A percentile compares a stretch with the other conserved stretches of the same genome.
Evolutionary conservation across 306 rosid species (phyloP).

Genomic region (Begonia peltatifolia): DNA sequence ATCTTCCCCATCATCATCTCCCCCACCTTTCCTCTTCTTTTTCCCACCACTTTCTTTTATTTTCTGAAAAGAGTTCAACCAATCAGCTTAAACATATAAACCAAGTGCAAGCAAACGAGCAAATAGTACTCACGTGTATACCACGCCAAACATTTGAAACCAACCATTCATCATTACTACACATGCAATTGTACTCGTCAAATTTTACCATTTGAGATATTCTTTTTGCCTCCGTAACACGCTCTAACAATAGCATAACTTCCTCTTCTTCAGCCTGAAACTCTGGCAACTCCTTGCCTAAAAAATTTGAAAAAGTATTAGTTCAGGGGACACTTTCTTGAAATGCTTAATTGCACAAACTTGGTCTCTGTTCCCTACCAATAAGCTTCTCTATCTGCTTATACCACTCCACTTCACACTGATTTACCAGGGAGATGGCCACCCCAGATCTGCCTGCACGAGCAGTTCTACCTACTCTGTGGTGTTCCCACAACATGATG

Average conservation of each 20-base stretch:
- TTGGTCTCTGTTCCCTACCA: conserved; percentile 22
- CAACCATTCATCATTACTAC: too few relatives aligned
- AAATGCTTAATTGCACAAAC: conserved; percentile 1
- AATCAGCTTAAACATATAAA: conserved; percentile 1
- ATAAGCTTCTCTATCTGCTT: conserved; percentile 74
- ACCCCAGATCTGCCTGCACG: conserved; percentile 86
- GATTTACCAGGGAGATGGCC: conserved; percentile 73
- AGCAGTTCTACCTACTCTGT: conserved; percentile 94
- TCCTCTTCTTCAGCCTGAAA: conserved; percentile 53
- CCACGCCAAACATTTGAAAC: too few relatives aligned
- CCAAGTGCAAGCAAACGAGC: too few relatives aligned
- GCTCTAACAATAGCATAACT: conserved; percentile 55
- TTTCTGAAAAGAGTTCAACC: conserved; percentile 22
- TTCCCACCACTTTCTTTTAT: conserved; percentile 42
- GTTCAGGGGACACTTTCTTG: background rate
- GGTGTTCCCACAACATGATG: conserved; percentile 16
- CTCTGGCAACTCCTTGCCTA: conserved; percentile 60
- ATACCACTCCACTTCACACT: conserved; percentile 76
- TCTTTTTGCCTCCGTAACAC: conserved; percentile 66
- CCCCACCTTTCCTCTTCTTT: conserved; percentile 34
- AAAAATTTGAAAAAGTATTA: conserved; percentile 2
- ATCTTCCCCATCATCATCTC: conserved; percentile 19
- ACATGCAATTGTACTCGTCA: background rate
- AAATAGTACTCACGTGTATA: too few relatives aligned
- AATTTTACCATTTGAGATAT: conserved; percentile 36